Conservation (phyloP, 257 asterid genomes). For the Solanum pennellii region DNA sequence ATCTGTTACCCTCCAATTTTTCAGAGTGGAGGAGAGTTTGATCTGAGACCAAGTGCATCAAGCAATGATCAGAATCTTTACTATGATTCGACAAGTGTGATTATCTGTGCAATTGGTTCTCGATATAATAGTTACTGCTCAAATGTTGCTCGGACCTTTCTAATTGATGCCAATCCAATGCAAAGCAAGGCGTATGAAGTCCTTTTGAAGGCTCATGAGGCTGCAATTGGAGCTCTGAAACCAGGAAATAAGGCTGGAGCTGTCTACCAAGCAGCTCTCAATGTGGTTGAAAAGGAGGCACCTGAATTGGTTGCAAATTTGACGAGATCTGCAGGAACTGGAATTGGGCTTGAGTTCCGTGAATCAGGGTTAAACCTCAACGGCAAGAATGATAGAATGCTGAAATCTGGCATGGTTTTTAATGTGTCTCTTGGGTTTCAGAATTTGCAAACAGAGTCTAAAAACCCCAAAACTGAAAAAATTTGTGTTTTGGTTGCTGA, state of each 20-base stretch:
- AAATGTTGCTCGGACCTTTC: constrained; percentile 17
- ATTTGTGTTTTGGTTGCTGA: constrained; percentile 14
- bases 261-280: constrained; percentile 10
- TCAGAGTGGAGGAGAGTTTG: constrained; percentile 26
- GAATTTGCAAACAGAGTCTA: constrained; percentile 16
- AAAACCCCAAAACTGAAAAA: constrained; percentile 12
- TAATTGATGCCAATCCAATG: constrained; percentile 17
- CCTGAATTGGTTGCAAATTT: constrained; percentile 12
- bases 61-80: constrained; percentile 16
- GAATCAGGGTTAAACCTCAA: constrained; percentile 19
- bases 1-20: constrained; percentile 22
- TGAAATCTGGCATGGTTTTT: constrained; percentile 20
- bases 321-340: constrained; percentile 21
- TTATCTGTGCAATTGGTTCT: constrained; percentile 19
- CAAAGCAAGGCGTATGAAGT: constrained; percentile 19
- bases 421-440: constrained; percentile 19
- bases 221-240: constrained; percentile 14
- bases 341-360: constrained; percentile 23
- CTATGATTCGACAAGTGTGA: constrained; percentile 22
- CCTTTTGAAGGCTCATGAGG: constrained; percentile 16
- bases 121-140: constrained; percentile 22
- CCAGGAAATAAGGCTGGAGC: constrained; percentile 14
- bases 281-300: constrained; percentile 19
- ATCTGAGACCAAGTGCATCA: constrained; percentile 20
- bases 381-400: constrained; percentile 8